phyloP scores from a whole-genome alignment of 805 yeast genomes.

The Saccharomycopsis synnaedendra region DNA sequence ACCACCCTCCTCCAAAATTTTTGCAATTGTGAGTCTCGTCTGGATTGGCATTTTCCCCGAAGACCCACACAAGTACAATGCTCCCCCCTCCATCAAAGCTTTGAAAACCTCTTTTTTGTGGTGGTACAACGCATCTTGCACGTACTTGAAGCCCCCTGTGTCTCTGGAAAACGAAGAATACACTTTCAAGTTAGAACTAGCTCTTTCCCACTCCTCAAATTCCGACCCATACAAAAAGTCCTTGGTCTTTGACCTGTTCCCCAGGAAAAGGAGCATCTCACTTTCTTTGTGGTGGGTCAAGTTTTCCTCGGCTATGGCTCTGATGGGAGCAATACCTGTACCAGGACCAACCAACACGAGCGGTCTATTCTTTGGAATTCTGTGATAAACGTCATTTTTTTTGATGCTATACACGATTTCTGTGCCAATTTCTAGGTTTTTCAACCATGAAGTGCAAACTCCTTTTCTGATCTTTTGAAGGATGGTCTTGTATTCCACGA shows the following conservation, averaged over 20 bases:
- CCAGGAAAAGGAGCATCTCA: constrained; percentile 51
- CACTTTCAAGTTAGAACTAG: no score
- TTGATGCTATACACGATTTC: constrained; percentile 4
- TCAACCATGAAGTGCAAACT: constrained; percentile 10
- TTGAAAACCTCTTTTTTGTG: constrained; percentile 35
- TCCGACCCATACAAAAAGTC: constrained; percentile 57
- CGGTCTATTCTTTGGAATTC: constrained; percentile 26
- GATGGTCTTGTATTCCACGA: constrained; percentile 80
- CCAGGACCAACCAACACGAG: constrained; percentile 81
- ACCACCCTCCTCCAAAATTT: constrained; percentile 39
- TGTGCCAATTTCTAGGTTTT: constrained; percentile 19
- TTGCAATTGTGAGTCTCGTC: constrained; percentile 69
- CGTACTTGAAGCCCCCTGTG: constrained; percentile 44
- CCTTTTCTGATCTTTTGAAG: constrained; percentile 31
- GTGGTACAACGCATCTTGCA: constrained; percentile 59
- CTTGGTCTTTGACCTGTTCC: constrained; percentile 53
- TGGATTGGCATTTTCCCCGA: constrained; percentile 90
- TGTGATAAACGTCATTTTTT: background rate
- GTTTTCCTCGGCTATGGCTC: constrained; percentile 45
- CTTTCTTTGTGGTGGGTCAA: constrained; percentile 19
- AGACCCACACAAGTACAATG: constrained; percentile 80
- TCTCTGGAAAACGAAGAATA: background rate
- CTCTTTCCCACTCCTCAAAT: constrained; percentile 31
- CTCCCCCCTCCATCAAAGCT: constrained; percentile 44
- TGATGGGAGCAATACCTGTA: constrained; percentile 93